phyloP scores from a whole-genome alignment of 106 monocot genomes.

The Apostasia ramifera region DNA sequence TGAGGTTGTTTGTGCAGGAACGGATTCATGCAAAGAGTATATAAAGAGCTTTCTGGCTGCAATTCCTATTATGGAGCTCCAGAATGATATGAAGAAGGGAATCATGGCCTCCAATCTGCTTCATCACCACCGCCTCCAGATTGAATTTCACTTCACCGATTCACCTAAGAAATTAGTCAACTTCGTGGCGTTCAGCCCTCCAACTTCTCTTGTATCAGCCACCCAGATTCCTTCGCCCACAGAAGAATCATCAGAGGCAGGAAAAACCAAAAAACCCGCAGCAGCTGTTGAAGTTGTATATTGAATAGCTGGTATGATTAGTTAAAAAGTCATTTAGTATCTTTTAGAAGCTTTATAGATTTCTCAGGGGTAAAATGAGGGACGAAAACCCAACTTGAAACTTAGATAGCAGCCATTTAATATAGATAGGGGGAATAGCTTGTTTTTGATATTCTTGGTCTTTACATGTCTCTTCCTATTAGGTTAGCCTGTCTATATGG shows the following conservation, averaged over 20 bases:
- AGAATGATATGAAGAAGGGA: conserved; percentile 48
- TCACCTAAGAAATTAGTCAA: conserved; percentile 2
- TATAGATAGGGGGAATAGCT: no score
- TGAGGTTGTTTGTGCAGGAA: conserved; percentile 38
- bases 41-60: conserved; percentile 83
- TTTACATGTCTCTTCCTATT: not conserved
- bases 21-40: conserved; percentile 69
- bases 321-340: no score
- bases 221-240: not conserved
- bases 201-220: not conserved
- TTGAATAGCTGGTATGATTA: not conserved
- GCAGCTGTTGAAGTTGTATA: not conserved
- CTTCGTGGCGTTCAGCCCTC: not conserved
- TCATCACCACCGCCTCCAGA: conserved; percentile 48
- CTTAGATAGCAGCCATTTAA: no score
- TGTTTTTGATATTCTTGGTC: no score
- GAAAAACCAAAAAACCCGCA: no score
- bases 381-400: no score
- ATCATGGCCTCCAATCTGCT: conserved; percentile 1
- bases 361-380: no score
- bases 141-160: conserved; percentile 55
- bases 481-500: not conserved
- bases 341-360: no score
- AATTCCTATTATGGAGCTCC: conserved; percentile 50
- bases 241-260: not conserved